phyloP scores from a whole-genome alignment of 495 filamentous ascomycete genomes.

The Neurospora sp. region DNA sequence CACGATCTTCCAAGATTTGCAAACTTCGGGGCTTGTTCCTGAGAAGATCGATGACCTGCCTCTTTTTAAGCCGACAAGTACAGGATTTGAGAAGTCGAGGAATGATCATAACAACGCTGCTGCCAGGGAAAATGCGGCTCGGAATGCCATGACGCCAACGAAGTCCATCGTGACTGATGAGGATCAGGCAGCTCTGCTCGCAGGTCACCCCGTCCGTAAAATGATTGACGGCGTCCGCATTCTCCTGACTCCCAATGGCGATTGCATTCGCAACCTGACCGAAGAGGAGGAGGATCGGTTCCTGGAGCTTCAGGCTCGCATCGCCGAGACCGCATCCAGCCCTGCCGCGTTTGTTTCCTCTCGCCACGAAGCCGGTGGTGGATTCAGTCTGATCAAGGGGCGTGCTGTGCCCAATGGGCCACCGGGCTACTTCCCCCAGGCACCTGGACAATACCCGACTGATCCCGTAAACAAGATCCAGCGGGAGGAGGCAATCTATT shows the following conservation, averaged over 20 bases:
- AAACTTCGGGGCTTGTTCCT: constrained; percentile 11
- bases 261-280: constrained; percentile 65
- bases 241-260: constrained; percentile 69
- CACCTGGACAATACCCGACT: constrained; percentile 28
- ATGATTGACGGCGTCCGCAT: constrained; percentile 39
- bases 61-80: constrained; percentile 21
- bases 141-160: constrained; percentile 20
- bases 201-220: constrained; percentile 42
- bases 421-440: constrained; percentile 40
- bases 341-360: constrained; percentile 40
- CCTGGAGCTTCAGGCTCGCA: constrained; percentile 57
- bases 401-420: constrained; percentile 46
- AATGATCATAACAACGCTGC: constrained; percentile 6
- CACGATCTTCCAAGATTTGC: constrained; percentile 25
- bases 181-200: constrained; percentile 36
- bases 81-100: constrained; percentile 11
- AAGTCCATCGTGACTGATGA: constrained; percentile 43
- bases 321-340: constrained; percentile 31
- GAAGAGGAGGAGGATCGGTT: constrained; percentile 68
- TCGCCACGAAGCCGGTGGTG: constrained; percentile 33
- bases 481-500: constrained; percentile 51
- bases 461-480: constrained; percentile 48
- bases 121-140: constrained; percentile 2
- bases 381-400: constrained; percentile 45
- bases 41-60: constrained; percentile 22